These are phyloP conservation scores for Dittrichia graveolens DNA, from an alignment of 129 eudicot genomes.

Conservation along the genomic window DNA sequence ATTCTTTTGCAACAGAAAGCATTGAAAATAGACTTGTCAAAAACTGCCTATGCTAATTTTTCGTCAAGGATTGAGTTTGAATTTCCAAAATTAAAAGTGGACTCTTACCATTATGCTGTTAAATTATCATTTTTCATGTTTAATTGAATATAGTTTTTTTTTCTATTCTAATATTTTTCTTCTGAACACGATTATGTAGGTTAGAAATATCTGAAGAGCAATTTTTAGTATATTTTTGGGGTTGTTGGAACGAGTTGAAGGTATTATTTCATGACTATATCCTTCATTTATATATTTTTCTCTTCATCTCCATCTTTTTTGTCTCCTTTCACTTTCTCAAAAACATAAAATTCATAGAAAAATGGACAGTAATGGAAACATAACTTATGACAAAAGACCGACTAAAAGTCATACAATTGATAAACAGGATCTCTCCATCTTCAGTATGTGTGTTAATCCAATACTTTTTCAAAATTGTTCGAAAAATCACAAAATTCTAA, in stretches of 20 bases:
- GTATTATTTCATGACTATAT: slow-evolving; percentile 34
- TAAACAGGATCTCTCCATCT: too few relatives aligned
- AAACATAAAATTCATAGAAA: too few relatives aligned
- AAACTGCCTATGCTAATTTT: neutral
- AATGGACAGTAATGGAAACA: too few relatives aligned
- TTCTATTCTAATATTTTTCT: slow-evolving; percentile 12
- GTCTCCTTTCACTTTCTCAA: too few relatives aligned
- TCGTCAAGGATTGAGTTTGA: slow-evolving; percentile 4
- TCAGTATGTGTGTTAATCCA: too few relatives aligned
- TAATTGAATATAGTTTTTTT: neutral
- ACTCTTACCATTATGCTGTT: neutral
- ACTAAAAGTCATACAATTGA: too few relatives aligned
- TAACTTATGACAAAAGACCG: too few relatives aligned
- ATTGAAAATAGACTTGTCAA: neutral
- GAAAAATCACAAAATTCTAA: too few relatives aligned
- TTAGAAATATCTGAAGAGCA: slow-evolving; percentile 71
- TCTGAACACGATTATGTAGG: slow-evolving; percentile 42
- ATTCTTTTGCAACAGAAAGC: slow-evolving; percentile 1
- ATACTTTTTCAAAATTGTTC: too few relatives aligned
- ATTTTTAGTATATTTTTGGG: slow-evolving; percentile 78
- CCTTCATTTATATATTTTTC: neutral
- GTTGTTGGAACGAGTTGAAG: slow-evolving; percentile 76
- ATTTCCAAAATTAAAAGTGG: slow-evolving; percentile 10
- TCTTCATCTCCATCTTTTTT: neutral
- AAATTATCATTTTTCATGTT: slow-evolving; percentile 16